Base-by-base conservation (phyloP, 495 filamentous ascomycete genomes). In the Astrothelium subdiscretum region DNA sequence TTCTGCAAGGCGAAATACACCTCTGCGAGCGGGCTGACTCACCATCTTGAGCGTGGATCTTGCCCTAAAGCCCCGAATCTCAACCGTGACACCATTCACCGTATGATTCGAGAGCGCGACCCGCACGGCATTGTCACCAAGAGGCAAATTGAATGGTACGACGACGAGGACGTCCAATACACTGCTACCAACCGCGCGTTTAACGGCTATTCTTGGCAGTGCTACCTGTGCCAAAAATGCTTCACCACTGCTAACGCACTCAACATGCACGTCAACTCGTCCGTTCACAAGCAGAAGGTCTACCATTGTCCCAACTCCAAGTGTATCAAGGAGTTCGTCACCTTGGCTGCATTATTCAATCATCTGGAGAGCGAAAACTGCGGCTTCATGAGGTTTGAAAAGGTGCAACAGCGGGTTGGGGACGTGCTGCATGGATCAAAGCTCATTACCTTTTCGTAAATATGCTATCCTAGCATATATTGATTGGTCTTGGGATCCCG, bases 311-410 rank as follows among this genome's bases (percentile, higher is more conserved):
- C 79, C 0, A 80, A 80, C 35, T 29, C 2, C 0, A 6, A 20
- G 2, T 85, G 81, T 58, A 40, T 38, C 13, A 76, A 72, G 63
- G 62, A 81, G 32, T 85, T 84, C 66, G 65, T 65, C 35, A 70
- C 74, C 0, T 59, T 84, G 58, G 80, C 79, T 31, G 75, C 61
- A 2, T 57, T 83, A 32, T 82, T 83, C 68, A 79, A 75, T 62
- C 81, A 83, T 63, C 65, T 83, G 4, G 82, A 84, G 69, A 84
- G 80, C 66, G 83, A 82, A 66, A 60, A 67, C 0, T 85, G 81
- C 67, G 62, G 62, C 0, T 77, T 71, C 48, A 78, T 79, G 63
- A 69, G 73, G 31, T 83, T 83, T 59, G 76, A 78, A 26, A 69
- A 66, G 3, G 79, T 83, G 10, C 75, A 80, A 71, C 59, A 44